Conservation (phyloP, 441 rosid species). For the Adansonia gregorii region DNA sequence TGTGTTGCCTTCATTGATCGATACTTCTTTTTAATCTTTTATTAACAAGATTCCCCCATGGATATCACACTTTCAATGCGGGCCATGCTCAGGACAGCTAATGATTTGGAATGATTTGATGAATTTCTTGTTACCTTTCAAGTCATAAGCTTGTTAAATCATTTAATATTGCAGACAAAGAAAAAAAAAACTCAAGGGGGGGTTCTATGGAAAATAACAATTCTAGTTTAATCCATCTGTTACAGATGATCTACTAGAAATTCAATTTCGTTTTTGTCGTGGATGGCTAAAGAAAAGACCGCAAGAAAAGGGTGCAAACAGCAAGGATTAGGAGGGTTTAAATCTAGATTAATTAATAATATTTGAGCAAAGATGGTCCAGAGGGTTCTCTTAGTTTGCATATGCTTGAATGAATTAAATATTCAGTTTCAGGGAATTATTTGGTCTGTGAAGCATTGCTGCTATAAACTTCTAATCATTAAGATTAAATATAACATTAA, state of each 20-base stretch:
- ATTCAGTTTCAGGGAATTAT: conserved; percentile 34
- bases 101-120: conserved; percentile 38
- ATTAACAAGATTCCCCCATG: conserved; percentile 37
- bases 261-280: conserved; percentile 21
- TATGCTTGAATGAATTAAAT: conserved; percentile 20
- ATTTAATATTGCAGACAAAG: background rate
- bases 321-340: conserved; percentile 34
- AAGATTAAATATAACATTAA: conserved; percentile 27
- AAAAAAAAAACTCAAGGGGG: background rate
- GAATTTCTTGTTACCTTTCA: conserved; percentile 27
- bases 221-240: conserved; percentile 15
- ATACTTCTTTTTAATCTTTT: conserved; percentile 28
- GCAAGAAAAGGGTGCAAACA: conserved; percentile 38
- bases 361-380: conserved; percentile 18
- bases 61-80: conserved; percentile 33
- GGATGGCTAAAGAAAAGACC: conserved; percentile 30
- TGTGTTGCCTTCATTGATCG: conserved; percentile 26
- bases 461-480: conserved; percentile 44
- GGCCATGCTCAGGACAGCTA: conserved; percentile 37
- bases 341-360: conserved; percentile 7
- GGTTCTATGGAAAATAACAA: too few relatives aligned
- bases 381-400: conserved; percentile 14
- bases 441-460: conserved; percentile 24
- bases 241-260: conserved; percentile 13
- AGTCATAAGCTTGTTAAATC: conserved; percentile 20